Evolutionary conservation across 148 eudicot species (phyloP).

Genomic region (Arbutus unedo): DNA sequence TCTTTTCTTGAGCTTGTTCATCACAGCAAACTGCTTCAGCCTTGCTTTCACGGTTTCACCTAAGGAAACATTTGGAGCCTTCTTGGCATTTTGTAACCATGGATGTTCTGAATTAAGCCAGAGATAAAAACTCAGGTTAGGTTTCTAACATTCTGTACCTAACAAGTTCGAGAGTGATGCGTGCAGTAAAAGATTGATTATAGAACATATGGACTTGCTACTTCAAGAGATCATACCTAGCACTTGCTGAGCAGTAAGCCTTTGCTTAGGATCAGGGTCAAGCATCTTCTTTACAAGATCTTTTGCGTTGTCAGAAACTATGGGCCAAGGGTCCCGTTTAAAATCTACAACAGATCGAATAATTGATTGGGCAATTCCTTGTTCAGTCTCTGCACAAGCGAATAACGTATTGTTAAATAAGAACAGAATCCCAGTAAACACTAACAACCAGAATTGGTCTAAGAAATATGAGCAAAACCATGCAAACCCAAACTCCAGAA

Average conservation of each 20-base stretch:
- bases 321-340: constrained; percentile 64
- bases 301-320: constrained; percentile 54
- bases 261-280: constrained; percentile 43
- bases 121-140: not conserved
- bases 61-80: constrained; percentile 33
- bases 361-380: constrained; percentile 64
- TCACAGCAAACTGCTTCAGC: constrained; percentile 37
- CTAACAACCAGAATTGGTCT: not conserved
- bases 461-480: not conserved
- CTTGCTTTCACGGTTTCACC: constrained; percentile 36
- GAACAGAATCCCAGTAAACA: not conserved
- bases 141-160: not conserved
- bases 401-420: not conserved
- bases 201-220: too few relatives aligned
- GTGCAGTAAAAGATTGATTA: not conserved
- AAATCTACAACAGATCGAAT: constrained; percentile 49
- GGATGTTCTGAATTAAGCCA: constrained; percentile 32
- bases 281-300: constrained; percentile 64
- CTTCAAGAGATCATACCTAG: constrained; percentile 28
- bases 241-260: constrained; percentile 55
- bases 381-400: constrained; percentile 62
- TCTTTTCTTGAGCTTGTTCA: constrained; percentile 42
- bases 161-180: not conserved
- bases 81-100: constrained; percentile 35
- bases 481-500: not conserved